Base-by-base conservation (phyloP, 2,329 filamentous ascomycete species). In the Colletotrichum australisinense region DNA sequence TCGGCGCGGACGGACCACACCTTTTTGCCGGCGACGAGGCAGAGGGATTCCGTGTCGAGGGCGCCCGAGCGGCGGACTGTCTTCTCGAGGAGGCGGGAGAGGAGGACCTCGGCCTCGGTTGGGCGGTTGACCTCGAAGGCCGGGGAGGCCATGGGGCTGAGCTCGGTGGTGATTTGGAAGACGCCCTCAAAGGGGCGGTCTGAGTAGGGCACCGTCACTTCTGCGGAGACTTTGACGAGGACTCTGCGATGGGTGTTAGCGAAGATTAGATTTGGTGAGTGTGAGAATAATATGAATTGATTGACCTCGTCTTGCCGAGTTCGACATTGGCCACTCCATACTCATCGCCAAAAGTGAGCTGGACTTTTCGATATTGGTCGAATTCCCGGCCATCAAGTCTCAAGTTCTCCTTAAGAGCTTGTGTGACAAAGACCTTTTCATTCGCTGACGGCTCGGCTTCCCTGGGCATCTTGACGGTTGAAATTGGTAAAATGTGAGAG, bases 171-270 rank as follows among this genome's bases (percentile, higher is more conserved):
- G 80, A 98, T 98, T 77, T 92, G 95, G 86, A 98, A 98, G 82
- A 97, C 90, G 81, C 97, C 97, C 82, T 98, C 97, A 81, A 98
- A 98, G 73, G 95, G 96, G 75, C 96, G 93, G 84, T 98, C 96
- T 66, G 93, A 84, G 80, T 93, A 94, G 56, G 97, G 96, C 52
- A 94, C 91, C 12, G 94, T 93, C 74, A 98, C 94, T 84, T 98
- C 94, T 75, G 95, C 94, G 3, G 95, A 96, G 73, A 97, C 93
- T 75, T 94, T 94, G 69, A 93, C 95, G 74, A 97, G 86, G 72
- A 98, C 90, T 79, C 95, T 97, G 77, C 24, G 30, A 57, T 32
- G n/a, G 28, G 35, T 14, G 26, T 76, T 64, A 76, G 71, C 30
- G 38, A 26, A 11, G 6, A 1, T 5, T 5, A 14, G 1, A 4